Base-by-base conservation (phyloP, 768 basidiomycete species). In the Hygrophorus pudorinus region DNA sequence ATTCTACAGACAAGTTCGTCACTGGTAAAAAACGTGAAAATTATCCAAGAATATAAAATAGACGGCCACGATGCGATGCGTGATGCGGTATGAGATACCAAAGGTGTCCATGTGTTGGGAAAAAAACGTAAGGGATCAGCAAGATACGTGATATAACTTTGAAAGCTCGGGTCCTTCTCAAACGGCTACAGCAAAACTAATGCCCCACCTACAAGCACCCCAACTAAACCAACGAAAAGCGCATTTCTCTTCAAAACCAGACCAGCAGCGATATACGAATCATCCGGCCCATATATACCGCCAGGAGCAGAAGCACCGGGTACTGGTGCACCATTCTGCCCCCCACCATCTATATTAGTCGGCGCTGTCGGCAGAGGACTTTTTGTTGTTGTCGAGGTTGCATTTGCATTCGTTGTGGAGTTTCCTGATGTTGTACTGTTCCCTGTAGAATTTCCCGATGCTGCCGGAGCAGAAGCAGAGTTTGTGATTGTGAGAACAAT, bases 191-290 rank as follows among this genome's bases (percentile, higher is more conserved):
- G 53, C 27, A 70, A 57, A 44, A 73, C 58, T 53, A 79, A 50
- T 21, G 57, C 68, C 3, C 72, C 77, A 24, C 74, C 76, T 16
- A 78, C 58, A 9, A 66, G 58, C n/a, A 71, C 56, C 4, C 67
- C 74, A n/a, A 65, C 63, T 4, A 71, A 35, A 5, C 66, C 61
- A 12, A 75, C 65, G 33, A 73, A 45, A 11, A 72, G 47, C 4
- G 68, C 62, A 47, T 73, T 75, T 50, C 62, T 55, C 32, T 65
- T 65, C 31, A 79, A 64, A 1, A 66, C 60, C 2, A 64, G 52
- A 5, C 76, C 84, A 10, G 68, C 72, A 21, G 79, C 73, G 49
- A 77, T 78, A 61, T 78, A 85, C 42, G 66, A 59, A 53, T 87
- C 83, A 38, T 70, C 67, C 38, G 84, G 84, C n/a, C 84, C 84